Evolutionary conservation across 148 eudicot species (phyloP), one percentile per base, ranked within the genome.

Genomic region (Polygonum maritimum): DNA sequence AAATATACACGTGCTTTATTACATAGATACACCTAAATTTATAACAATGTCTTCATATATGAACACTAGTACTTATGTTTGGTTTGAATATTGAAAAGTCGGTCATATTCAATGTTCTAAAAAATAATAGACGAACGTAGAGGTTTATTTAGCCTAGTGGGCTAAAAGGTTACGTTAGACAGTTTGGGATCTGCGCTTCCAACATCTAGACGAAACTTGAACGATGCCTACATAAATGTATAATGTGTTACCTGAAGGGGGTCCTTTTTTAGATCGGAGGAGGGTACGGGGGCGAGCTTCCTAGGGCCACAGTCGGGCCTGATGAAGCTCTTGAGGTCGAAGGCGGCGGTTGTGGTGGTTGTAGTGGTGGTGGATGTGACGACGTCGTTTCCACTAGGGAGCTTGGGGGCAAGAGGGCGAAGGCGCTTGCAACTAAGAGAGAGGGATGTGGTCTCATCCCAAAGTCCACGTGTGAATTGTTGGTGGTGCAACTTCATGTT

Each of bases 281-380:
- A 39, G 4, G 84, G 73, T 60, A 63, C 48, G n/a, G 47, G 63
- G 1, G 52, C 47, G 16, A 77, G 77, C 78, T 78, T 84, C 13
- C 74, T 74, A 5, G 88, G 84, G 52, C 90, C 86, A 65, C 80
- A 79, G 2, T 87, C 88, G 0, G 94, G 95, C 73, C 84, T 84
- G 74, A 94, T 92, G 86, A 94, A 94, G 86, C 93, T 92, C 89
- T 92, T 91, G 38, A 94, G 87, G 79, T 94, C 98, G 54, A 94
- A 87, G 22, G 79, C 16, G 49, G 81, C 5, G 26, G 69, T 10
- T 36, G 69, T 26, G 8, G 62, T 57, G 63, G 44, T n/a, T n/a
- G n/a, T 13, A 19, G 71, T 35, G 71, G 31, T 13, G 44, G 71
- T 35, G 71, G 71, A 15, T 19, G 71, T 36, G 38, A 67, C 71